Base-by-base conservation (phyloP, 495 filamentous ascomycete genomes). In the Cercophora scortea region DNA sequence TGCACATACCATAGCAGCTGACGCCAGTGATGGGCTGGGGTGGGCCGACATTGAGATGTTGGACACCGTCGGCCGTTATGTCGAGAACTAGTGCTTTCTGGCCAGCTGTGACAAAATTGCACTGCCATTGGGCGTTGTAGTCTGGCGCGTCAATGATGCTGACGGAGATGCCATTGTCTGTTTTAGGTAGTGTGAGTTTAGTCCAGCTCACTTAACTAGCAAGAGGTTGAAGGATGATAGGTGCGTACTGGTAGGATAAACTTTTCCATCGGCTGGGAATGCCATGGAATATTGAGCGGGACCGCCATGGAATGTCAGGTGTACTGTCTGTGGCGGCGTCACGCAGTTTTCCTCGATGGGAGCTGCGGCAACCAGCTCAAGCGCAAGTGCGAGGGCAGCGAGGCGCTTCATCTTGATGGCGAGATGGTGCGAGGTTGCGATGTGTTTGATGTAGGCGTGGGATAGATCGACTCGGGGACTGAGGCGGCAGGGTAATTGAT, bases 131-230 rank as follows among this genome's bases (percentile, higher is more conserved):
- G 49, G 61, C 55, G 57, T 59, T 59, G 59, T 59, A 66, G 54
- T 66, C 61, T 17, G 60, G 56, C 1, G 64, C 57, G 33, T 59
- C 57, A 50, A 66, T 62, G 49, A 64, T 56, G 55, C 50, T 61
- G 55, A 66, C 25, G 34, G 57, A 33, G 25, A 66, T 36, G 50
- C 45, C 36, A 51, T 61, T 64, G 59, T 66, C 59, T 64, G 4
- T 19, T 3, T 19, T 7, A 18, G 34, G 5, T 25, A 25, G 25
- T 5, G 2, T 2, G 25, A 25, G 25, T 2, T 25, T 25, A 25
- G 25, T 25, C 25, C 25, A 25, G 5, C 25, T 25, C 25, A 5
- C 15, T 35, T 12, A 9, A 16, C 18, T n/a, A 17, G 35, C n/a
- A 18, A 42, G 36, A 16, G 15, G 8, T 11, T 47, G 11, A 19